These are phyloP conservation scores for Epichloe uncinata DNA, from an alignment of 2,329 filamentous ascomycete species.

Conservation along the genomic window DNA sequence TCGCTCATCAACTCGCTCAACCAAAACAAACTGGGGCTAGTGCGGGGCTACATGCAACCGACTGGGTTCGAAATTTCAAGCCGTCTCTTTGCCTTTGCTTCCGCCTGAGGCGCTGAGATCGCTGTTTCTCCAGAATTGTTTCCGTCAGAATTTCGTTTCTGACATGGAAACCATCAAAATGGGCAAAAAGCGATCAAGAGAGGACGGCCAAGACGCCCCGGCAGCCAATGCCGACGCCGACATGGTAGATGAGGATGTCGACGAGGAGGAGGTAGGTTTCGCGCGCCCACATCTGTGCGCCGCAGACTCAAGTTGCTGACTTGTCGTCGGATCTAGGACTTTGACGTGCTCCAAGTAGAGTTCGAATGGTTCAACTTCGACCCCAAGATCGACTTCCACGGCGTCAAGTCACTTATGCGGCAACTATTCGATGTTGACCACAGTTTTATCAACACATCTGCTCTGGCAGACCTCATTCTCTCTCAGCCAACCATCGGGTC, in stretches of 20 bases:
- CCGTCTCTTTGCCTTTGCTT: no score
- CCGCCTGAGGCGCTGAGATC: no score
- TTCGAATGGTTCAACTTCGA: constrained; percentile 99
- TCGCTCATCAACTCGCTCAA: no score
- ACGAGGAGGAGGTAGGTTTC: constrained; percentile 36
- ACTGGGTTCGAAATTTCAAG: no score
- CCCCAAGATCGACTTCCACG: constrained; percentile 82
- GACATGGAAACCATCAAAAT: constrained; percentile 16
- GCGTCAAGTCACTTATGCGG: constrained; percentile 75
- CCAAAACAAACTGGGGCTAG: no score
- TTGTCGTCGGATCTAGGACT: constrained; percentile 43
- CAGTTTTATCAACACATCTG: constrained; percentile 75
- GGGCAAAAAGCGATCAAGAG: constrained; percentile 38
- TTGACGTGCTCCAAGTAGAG: constrained; percentile 85
- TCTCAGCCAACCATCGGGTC: constrained; percentile 80
- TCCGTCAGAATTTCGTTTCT: background rate
- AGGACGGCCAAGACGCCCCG: constrained; percentile 30
- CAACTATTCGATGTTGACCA: constrained; percentile 88
- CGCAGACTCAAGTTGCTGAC: constrained; percentile 1
- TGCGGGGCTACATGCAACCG: no score
- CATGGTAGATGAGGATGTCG: constrained; percentile 38
- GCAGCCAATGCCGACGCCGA: constrained; percentile 28
- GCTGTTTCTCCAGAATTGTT: no score
- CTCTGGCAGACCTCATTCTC: constrained; percentile 72
- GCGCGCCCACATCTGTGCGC: background rate